These are phyloP conservation scores for Leishmania turanica DNA, from an alignment of 208 protist genomes.

Conservation along the genomic window DNA sequence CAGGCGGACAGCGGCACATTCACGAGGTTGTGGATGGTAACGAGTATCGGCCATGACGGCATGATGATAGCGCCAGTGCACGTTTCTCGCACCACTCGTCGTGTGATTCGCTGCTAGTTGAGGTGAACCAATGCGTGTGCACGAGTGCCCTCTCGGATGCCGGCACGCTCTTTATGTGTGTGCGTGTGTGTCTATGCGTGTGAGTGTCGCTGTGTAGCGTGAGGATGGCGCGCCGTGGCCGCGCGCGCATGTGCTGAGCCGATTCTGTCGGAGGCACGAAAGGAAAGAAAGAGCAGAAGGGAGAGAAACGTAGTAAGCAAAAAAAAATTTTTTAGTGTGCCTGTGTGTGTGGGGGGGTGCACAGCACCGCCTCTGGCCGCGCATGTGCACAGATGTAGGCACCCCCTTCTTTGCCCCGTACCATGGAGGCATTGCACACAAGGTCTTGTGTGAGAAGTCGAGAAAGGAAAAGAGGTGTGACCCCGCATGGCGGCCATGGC, in stretches of 20 bases:
- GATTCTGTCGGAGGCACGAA: neutral
- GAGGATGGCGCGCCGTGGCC: constrained; percentile 3
- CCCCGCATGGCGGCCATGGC: neutral
- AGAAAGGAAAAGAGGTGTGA: neutral
- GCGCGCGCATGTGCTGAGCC: constrained; percentile 5
- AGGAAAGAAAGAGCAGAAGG: neutral
- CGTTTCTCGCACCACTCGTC: neutral
- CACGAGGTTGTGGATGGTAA: constrained; percentile 79
- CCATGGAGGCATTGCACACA: neutral
- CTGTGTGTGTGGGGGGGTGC: neutral
- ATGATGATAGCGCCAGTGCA: constrained; percentile 21
- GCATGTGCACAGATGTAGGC: neutral
- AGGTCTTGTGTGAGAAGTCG: neutral
- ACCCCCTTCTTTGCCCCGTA: neutral
- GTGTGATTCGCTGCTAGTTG: neutral
- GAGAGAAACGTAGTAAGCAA: neutral
- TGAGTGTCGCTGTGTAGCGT: neutral
- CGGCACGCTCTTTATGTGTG: neutral
- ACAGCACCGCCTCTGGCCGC: neutral
- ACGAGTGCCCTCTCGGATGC: neutral
- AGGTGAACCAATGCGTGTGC: neutral
- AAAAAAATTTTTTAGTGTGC: neutral
- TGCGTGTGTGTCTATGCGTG: neutral
- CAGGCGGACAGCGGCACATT: constrained; percentile 62
- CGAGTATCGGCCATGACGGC: constrained; percentile 48